Percentiles rank a stretch among this genome's conserved stretches.
These are phyloP conservation scores for Coemansia brasiliensis DNA, from an alignment of 192 early-diverging fungal genomes.

Conservation along the genomic window DNA sequence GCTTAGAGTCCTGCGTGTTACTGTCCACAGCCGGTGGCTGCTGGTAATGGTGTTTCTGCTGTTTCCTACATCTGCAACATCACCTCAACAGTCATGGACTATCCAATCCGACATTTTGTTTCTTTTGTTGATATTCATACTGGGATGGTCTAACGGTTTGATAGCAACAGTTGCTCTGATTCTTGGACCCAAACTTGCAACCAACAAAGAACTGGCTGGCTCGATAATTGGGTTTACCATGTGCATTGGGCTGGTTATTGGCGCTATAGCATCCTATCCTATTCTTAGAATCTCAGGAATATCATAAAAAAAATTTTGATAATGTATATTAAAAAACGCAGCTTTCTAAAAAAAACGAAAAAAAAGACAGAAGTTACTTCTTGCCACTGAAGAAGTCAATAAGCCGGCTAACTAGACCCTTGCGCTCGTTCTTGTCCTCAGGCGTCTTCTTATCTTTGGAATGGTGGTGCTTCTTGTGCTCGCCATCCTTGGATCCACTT, in stretches of 20 bases:
- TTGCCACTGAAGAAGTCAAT: constrained; percentile 54
- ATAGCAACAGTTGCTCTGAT: constrained; percentile 66
- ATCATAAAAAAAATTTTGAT: constrained; percentile 16
- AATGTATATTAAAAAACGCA: constrained; percentile 7
- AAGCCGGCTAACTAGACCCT: constrained; percentile 49
- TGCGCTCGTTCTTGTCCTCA: constrained; percentile 43
- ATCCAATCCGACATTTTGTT: constrained; percentile 47
- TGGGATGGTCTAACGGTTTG: constrained; percentile 70
- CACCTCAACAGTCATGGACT: constrained; percentile 10
- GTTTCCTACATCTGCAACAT: constrained; percentile 34
- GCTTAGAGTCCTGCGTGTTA: constrained; percentile 36
- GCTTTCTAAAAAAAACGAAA: constrained; percentile 6
- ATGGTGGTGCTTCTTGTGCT: constrained; percentile 41
- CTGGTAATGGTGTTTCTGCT: constrained; percentile 58
- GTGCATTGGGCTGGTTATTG: constrained; percentile 64
- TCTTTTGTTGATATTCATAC: constrained; percentile 55
- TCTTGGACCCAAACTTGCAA: constrained; percentile 45
- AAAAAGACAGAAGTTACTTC: constrained; percentile 21
- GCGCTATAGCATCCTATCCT: constrained; percentile 58
- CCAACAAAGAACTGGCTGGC: constrained; percentile 63
- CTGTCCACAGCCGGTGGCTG: constrained; percentile 36
- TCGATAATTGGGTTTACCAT: constrained; percentile 72
- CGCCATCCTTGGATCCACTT: constrained; percentile 11
- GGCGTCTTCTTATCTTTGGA: constrained; percentile 31
- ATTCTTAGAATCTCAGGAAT: constrained; percentile 38